Evolutionary conservation across 2,329 filamentous ascomycete species (phyloP), one percentile per base, ranked within the genome.

Genomic region (Exophiala sp.): DNA sequence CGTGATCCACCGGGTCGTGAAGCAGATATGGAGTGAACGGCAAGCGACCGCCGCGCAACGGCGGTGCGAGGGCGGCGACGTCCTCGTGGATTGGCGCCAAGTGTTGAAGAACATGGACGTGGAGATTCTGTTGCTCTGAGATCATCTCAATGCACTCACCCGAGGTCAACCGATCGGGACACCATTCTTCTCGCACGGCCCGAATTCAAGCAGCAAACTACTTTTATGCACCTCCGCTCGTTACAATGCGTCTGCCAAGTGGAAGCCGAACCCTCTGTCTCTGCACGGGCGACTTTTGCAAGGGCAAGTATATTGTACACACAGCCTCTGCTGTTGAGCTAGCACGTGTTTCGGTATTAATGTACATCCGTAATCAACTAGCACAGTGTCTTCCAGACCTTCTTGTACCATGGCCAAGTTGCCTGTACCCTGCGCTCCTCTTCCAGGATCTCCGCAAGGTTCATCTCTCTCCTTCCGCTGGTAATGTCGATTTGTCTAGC

Each of bases 391-490:
- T 87, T 88, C 68, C 91, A 92, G 8, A 81, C 63, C 65, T 77
- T 85, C 75, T 91, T 94, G 88, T 88, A 92, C 57, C 63, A 71
- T 0, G 89, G 88, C 88, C 88, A 92, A 4, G 71, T 68, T 20
- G 79, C 81, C 65, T 78, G 78, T 73, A 96, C 89, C 47, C 87
- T 86, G 38, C 79, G 74, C 75, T 96, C 92, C 69, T 95, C 87
- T 34, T 86, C 85, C 47, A 95, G 77, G 46, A 97, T 73, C 57
- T 88, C 83, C 21, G 84, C 82, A 40, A 96, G 74, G 68, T 96
- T 91, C 55, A 96, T 80, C 65, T 96, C 89, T 29, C 91, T 79
- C 20, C 91, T 82, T 3, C 92, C 92, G 0, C 90, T 95, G 55
- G 86, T 82, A 60, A 96, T 73, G 70, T 96, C 91, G 84, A 96